A percentile compares a stretch with the other conserved stretches of the same genome.
Evolutionary conservation across 2,329 filamentous ascomycete species (phyloP).

Genomic region (Mariannaea sp.): DNA sequence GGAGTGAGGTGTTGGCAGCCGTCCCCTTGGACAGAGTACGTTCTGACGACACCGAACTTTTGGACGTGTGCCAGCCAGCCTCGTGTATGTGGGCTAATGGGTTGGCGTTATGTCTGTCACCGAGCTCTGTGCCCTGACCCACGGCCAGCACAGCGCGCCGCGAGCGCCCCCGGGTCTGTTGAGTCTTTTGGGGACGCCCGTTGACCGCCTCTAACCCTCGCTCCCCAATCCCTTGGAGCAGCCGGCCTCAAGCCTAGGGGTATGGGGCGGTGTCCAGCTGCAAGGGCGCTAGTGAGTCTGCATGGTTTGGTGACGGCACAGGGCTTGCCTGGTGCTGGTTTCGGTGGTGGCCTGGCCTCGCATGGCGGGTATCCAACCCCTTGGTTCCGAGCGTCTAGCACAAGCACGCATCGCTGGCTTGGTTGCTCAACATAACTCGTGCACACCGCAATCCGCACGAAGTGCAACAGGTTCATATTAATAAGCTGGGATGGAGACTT

Average conservation of each 20-base stretch:
- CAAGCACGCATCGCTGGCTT: conserved; percentile 3
- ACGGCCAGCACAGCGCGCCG: conserved; percentile 14
- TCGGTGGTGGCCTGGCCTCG: conserved; percentile 25
- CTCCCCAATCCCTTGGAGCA: conserved; percentile 33
- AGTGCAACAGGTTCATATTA: too few relatives aligned
- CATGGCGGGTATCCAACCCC: conserved; percentile 18
- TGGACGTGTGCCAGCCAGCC: conserved; percentile 21
- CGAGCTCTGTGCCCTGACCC: conserved; percentile 6
- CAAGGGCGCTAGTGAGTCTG: conserved; percentile 28
- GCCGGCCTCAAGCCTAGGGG: conserved; percentile 32
- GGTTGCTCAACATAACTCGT: conserved; percentile 9
- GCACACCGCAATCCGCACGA: conserved; percentile 1
- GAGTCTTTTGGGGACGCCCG: conserved; percentile 16
- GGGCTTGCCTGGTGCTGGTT: conserved; percentile 26
- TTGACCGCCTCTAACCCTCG: conserved; percentile 35
- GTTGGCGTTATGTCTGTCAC: conserved; percentile 14
- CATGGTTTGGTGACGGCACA: conserved; percentile 21
- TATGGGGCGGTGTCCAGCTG: conserved; percentile 35
- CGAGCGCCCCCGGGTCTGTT: conserved; percentile 13
- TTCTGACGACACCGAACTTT: conserved; percentile 17
- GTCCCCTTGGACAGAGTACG: conserved; percentile 18
- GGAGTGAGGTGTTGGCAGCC: conserved; percentile 24
- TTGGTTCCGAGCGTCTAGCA: conserved; percentile 13
- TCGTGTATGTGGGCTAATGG: conserved; percentile 23
- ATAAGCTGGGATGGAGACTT: not conserved